Conservation (phyloP, 306 rosid genomes). For the Trifolium subterraneum region DNA sequence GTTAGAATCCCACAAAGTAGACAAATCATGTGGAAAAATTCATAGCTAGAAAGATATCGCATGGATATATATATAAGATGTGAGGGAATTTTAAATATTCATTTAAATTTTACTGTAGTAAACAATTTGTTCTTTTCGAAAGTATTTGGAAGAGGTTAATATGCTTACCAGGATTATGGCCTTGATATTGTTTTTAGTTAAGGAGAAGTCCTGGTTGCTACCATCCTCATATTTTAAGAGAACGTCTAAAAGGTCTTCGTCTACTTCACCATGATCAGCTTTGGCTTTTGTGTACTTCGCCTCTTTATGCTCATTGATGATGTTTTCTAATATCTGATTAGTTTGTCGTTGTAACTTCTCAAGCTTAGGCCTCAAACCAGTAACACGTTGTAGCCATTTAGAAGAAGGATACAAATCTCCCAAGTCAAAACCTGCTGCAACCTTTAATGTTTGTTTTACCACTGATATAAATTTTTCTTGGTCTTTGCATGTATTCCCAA, state of each 20-base stretch:
- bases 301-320: conserved; percentile 31
- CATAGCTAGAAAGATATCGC: too few relatives aligned
- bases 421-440: conserved; percentile 30
- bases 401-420: conserved; percentile 39
- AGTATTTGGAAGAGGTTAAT: conserved; percentile 11
- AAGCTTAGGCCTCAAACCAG: conserved; percentile 32
- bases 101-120: background rate
- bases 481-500: conserved; percentile 42
- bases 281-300: conserved; percentile 17
- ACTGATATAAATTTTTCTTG: conserved; percentile 28
- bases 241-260: conserved; percentile 34
- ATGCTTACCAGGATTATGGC: conserved; percentile 37
- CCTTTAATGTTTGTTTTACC: background rate
- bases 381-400: conserved; percentile 33
- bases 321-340: conserved; percentile 20
- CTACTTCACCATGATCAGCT: conserved; percentile 19
- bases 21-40: background rate
- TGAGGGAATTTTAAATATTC: background rate
- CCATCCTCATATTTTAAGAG: conserved; percentile 31
- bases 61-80: background rate
- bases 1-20: background rate
- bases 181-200: conserved; percentile 38
- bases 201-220: conserved; percentile 2
- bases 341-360: conserved; percentile 14
- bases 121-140: background rate